phyloP scores from a whole-genome alignment of 192 early-diverging fungal genomes.

The Backusella tuberculispora region DNA sequence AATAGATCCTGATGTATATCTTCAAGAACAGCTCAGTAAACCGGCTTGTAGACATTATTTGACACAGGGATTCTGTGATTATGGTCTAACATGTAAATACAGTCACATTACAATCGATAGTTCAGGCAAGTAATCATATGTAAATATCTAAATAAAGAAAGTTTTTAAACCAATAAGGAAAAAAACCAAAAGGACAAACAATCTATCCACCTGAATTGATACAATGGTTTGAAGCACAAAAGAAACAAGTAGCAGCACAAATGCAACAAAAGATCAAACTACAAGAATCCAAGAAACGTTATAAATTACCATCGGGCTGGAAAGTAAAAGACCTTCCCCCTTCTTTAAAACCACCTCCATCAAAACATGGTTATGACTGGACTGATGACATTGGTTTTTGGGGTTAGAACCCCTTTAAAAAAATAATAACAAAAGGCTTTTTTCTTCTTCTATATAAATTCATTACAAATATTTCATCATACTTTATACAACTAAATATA shows the following conservation, averaged over 20 bases:
- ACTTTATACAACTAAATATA: too few species aligned
- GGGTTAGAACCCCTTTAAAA: conserved; percentile 25
- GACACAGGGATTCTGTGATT: conserved; percentile 39
- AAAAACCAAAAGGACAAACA: conserved; percentile 24
- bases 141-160: background rate
- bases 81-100: conserved; percentile 42
- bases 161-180: background rate
- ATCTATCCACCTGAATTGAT: conserved; percentile 29
- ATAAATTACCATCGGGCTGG: conserved; percentile 42
- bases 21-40: conserved; percentile 43
- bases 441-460: too few species aligned
- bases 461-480: too few species aligned
- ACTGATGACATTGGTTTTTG: conserved; percentile 34
- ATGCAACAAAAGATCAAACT: background rate
- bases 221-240: conserved; percentile 17
- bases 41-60: conserved; percentile 41
- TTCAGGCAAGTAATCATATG: background rate
- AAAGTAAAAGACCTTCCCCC: conserved; percentile 40
- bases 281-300: conserved; percentile 19
- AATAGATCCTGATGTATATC: conserved; percentile 38
- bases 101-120: conserved; percentile 37
- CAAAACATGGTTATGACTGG: conserved; percentile 41
- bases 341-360: conserved; percentile 42
- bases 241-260: background rate
- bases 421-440: too few species aligned